Conservation (phyloP, 73 alveolate genomes). For the Paramecium primaurelia region DNA sequence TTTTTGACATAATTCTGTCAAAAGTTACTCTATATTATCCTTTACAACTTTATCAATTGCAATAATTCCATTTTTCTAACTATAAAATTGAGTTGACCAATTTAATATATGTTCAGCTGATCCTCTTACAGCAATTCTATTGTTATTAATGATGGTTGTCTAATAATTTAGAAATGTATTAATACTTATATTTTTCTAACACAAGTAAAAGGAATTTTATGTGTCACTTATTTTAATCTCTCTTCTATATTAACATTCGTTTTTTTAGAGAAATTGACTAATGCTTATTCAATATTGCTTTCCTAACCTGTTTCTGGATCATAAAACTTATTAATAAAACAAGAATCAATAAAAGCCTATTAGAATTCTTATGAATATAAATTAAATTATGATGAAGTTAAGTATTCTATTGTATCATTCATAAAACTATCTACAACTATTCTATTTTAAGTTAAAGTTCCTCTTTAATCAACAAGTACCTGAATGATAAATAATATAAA, state of each 20-base stretch:
- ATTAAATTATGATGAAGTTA: background rate
- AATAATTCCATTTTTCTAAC: slow-evolving; percentile 58
- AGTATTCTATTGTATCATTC: slow-evolving; percentile 2
- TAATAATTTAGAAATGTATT: background rate
- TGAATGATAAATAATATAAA: background rate
- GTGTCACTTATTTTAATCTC: background rate
- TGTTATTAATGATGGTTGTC: slow-evolving; percentile 51
- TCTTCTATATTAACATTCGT: background rate
- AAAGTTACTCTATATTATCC: slow-evolving; percentile 40
- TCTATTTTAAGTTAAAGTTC: slow-evolving; percentile 72
- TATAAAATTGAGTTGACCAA: slow-evolving; percentile 64
- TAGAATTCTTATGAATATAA: background rate
- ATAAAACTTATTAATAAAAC: slow-evolving; percentile 25
- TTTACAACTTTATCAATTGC: slow-evolving; percentile 41
- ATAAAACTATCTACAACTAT: background rate
- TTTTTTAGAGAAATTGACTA: background rate
- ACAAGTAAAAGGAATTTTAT: slow-evolving; percentile 68
- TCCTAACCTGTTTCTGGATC: slow-evolving; percentile 46
- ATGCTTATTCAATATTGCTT: slow-evolving; percentile 68
- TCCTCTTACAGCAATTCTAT: slow-evolving; percentile 69
- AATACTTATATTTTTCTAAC: slow-evolving; percentile 70
- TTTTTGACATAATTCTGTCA: slow-evolving; percentile 60
- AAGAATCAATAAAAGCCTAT: background rate
- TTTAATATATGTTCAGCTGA: slow-evolving; percentile 67
- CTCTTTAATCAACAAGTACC: slow-evolving; percentile 72